A percentile compares a stretch with the other conserved stretches of the same genome.
Evolutionary conservation across 2,329 filamentous ascomycete genomes (phyloP).

Genomic region (Fusarium nodosum): DNA sequence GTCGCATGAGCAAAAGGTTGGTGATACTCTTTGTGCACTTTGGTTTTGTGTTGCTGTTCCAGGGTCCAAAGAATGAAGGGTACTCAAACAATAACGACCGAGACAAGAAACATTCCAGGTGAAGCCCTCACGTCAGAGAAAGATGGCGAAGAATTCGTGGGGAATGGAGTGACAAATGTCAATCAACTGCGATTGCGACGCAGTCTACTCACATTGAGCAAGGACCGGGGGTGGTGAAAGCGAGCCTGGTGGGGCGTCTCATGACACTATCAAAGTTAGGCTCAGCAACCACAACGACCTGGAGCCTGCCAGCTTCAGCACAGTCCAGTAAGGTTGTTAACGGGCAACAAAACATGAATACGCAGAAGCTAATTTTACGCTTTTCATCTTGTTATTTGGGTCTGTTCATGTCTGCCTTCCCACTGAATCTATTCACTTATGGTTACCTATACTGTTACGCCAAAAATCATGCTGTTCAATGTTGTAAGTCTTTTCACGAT

Average conservation of each 20-base stretch:
- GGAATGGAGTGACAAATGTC: constrained; percentile 49
- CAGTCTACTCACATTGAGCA: constrained; percentile 26
- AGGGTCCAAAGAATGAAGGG: constrained; percentile 17
- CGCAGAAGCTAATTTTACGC: constrained; percentile 2
- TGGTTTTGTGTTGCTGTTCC: constrained; percentile 2
- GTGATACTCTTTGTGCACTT: constrained; percentile 5
- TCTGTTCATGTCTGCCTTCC: background rate
- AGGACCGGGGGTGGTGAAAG: constrained; percentile 39
- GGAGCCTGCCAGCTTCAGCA: constrained; percentile 5
- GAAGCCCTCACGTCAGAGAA: constrained; percentile 34
- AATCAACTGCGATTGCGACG: constrained; percentile 16
- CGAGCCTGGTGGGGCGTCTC: constrained; percentile 42
- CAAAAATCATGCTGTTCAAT: background rate
- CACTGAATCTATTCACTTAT: too few species aligned
- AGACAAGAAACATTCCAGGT: constrained; percentile 43
- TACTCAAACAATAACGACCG: constrained; percentile 28
- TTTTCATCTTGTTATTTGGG: background rate
- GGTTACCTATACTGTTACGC: too few species aligned
- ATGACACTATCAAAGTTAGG: constrained; percentile 44
- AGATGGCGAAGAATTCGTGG: constrained; percentile 41
- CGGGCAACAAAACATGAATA: constrained; percentile 9
- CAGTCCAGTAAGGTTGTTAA: constrained; percentile 10
- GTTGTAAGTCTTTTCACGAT: constrained; percentile 23
- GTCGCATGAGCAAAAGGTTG: constrained; percentile 39
- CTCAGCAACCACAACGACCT: constrained; percentile 36